phyloP scores from a whole-genome alignment of 2,329 filamentous ascomycete genomes.

The Microdochium paspali region DNA sequence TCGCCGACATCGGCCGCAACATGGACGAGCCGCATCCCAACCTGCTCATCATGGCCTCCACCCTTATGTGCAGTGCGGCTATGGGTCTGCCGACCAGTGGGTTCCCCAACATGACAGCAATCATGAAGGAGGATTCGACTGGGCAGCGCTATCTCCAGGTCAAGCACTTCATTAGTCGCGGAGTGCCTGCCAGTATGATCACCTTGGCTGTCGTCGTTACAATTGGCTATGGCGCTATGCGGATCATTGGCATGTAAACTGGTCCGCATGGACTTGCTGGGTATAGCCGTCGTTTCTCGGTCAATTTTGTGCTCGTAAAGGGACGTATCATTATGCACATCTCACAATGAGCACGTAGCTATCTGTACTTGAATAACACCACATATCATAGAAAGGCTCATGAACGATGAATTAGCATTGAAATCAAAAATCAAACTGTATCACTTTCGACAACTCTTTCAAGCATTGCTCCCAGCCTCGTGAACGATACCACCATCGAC shows the following conservation, averaged over 20 bases:
- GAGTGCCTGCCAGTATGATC: constrained; percentile 77
- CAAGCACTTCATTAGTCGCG: constrained; percentile 89
- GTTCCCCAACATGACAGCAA: constrained; percentile 99
- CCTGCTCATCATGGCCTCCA: constrained; percentile 86
- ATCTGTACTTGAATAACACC: no score
- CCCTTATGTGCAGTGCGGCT: constrained; percentile 94
- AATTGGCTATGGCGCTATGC: constrained; percentile 85
- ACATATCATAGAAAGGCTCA: no score
- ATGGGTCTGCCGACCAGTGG: constrained; percentile 95
- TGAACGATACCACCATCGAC: no score
- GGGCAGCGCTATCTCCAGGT: constrained; percentile 88
- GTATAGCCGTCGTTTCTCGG: no score
- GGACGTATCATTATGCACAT: no score
- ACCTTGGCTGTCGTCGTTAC: constrained; percentile 77
- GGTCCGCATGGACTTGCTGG: no score
- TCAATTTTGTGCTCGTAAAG: no score
- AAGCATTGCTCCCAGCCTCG: no score
- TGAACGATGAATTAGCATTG: no score
- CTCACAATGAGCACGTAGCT: no score
- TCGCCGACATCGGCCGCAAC: constrained; percentile 70
- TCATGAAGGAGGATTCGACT: constrained; percentile 97
- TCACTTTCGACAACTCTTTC: no score
- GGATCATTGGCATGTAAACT: constrained; percentile 33
- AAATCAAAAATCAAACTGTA: no score
- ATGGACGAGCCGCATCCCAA: constrained; percentile 93